These are phyloP conservation scores for Sugiyamaella mastotermitis DNA, from an alignment of 805 yeast species.

Conservation along the genomic window DNA sequence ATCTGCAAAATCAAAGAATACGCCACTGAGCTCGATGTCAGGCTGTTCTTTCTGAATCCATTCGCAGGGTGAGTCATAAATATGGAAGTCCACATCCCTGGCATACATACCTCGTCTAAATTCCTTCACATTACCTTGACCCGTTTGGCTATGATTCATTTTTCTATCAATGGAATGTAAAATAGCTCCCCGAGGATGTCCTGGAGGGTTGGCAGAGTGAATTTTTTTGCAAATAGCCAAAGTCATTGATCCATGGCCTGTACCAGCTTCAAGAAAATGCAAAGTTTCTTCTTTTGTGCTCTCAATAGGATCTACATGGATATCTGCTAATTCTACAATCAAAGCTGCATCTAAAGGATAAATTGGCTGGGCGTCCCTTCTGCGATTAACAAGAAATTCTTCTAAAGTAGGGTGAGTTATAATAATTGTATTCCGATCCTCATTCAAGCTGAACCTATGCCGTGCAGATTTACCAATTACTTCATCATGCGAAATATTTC, in stretches of 20 bases:
- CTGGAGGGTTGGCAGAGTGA: constrained; percentile 38
- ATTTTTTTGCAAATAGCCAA: constrained; percentile 38
- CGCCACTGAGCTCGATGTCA: constrained; percentile 33
- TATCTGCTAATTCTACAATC: constrained; percentile 42
- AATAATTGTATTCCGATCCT: constrained; percentile 30
- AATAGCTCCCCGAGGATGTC: constrained; percentile 30
- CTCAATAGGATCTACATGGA: constrained; percentile 29
- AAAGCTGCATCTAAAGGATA: constrained; percentile 45
- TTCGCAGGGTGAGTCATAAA: constrained; percentile 35
- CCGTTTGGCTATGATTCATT: constrained; percentile 37
- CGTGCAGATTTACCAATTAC: constrained; percentile 37
- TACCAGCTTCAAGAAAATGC: constrained; percentile 47
- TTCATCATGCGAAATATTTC: constrained; percentile 29
- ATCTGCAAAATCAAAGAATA: constrained; percentile 44
- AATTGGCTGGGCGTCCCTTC: constrained; percentile 46
- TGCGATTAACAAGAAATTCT: constrained; percentile 37
- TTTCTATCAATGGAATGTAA: constrained; percentile 42
- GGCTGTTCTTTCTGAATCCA: too few relatives aligned
- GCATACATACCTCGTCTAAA: constrained; percentile 40
- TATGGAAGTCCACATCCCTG: constrained; percentile 42
- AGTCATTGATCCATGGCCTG: constrained; percentile 49
- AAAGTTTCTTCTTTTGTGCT: constrained; percentile 23
- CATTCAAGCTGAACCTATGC: constrained; percentile 21
- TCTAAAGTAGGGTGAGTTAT: constrained; percentile 40
- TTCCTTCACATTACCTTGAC: constrained; percentile 34